Conservation (phyloP, 345 rosid species). For the Brassica cretica region DNA sequence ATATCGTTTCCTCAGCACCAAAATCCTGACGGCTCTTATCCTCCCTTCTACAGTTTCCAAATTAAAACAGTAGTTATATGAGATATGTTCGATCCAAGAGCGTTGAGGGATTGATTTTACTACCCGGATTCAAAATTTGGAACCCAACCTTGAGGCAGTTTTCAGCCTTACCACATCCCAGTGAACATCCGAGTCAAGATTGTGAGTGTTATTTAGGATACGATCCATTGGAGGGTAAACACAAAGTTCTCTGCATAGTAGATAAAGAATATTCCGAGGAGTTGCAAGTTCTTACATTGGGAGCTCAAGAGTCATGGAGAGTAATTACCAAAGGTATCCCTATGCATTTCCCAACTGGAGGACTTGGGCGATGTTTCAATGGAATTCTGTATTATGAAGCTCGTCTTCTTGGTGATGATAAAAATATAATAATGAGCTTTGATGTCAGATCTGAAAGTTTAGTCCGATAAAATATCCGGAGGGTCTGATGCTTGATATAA, state of each 20-base stretch:
- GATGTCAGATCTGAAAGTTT: constrained; percentile 5
- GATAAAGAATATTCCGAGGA: background rate
- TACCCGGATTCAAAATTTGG: background rate
- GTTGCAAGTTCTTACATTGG: background rate
- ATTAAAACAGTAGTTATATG: background rate
- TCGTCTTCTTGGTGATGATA: background rate
- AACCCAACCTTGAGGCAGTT: background rate
- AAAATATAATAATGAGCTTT: background rate
- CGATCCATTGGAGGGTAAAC: background rate
- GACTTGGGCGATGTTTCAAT: background rate
- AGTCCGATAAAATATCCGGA: background rate
- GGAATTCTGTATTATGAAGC: constrained; percentile 2
- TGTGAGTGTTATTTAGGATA: background rate
- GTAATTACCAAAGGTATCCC: background rate
- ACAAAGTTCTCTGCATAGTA: background rate
- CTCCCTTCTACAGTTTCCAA: background rate
- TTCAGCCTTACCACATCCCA: background rate
- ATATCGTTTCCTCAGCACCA: background rate
- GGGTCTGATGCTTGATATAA: background rate
- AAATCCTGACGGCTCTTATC: background rate
- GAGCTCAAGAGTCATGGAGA: constrained; percentile 8
- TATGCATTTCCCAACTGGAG: background rate
- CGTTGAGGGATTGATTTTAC: background rate
- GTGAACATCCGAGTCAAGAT: background rate
- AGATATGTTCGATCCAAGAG: background rate